Evolutionary conservation across 1,139 yeast species (phyloP).

Genomic region (Lodderomyces theae): DNA sequence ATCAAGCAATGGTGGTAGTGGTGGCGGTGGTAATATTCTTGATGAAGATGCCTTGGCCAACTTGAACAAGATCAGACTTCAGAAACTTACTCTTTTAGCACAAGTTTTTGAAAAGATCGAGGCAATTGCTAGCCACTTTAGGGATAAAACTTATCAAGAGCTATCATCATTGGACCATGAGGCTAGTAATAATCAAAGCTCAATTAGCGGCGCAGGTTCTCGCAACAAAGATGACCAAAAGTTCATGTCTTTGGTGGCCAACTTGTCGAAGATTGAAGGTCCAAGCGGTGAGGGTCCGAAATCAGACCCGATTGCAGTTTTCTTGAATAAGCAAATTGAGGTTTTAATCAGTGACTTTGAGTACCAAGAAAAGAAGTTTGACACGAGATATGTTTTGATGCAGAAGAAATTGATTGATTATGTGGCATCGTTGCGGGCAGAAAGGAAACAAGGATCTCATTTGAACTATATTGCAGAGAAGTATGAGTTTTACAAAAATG

Average conservation of each 20-base stretch:
- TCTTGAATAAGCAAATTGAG: constrained; percentile 34
- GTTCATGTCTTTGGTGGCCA: constrained; percentile 41
- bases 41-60: not conserved
- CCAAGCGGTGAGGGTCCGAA: constrained; percentile 13
- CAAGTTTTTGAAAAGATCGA: constrained; percentile 69
- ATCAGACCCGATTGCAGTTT: constrained; percentile 36
- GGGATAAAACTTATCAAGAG: constrained; percentile 59
- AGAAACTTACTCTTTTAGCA: constrained; percentile 36
- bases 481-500: constrained; percentile 36
- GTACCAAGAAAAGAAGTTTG: constrained; percentile 37
- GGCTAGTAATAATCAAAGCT: constrained; percentile 16
- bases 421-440: constrained; percentile 31
- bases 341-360: constrained; percentile 34
- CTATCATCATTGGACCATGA: constrained; percentile 46
- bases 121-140: constrained; percentile 60
- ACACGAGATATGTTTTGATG: constrained; percentile 36
- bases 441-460: constrained; percentile 37
- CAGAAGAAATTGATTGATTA: constrained; percentile 40
- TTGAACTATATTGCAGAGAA: constrained; percentile 41
- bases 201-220: constrained; percentile 13
- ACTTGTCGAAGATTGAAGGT: constrained; percentile 31
- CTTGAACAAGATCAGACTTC: constrained; percentile 24
- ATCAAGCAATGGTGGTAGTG: not conserved
- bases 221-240: constrained; percentile 14
- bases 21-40: too few species aligned